Evolutionary conservation across 768 basidiomycete species (phyloP).

Genomic region (Russula dissimulans): DNA sequence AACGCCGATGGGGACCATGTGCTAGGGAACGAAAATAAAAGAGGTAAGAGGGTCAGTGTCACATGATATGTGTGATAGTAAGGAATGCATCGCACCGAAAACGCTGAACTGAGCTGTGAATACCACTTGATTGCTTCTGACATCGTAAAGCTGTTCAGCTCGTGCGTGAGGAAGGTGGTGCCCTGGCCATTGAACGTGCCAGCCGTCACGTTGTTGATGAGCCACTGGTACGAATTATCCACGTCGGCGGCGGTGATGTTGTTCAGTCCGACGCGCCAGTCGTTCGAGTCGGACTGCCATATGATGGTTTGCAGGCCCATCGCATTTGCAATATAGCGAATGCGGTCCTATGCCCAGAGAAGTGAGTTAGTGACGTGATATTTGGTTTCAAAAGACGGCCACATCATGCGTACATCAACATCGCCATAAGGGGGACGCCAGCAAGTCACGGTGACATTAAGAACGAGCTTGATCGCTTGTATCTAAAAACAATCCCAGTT

Average conservation of each 20-base stretch:
- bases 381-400: neutral
- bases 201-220: slow-evolving; percentile 6
- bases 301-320: slow-evolving; percentile 64
- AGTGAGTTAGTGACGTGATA: neutral
- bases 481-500: slow-evolving; percentile 26
- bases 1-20: slow-evolving; percentile 46
- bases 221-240: neutral
- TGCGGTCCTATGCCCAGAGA: slow-evolving; percentile 39
- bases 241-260: slow-evolving; percentile 1
- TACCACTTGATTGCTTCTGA: slow-evolving; percentile 47
- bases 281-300: slow-evolving; percentile 63
- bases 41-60: neutral
- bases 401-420: slow-evolving; percentile 34
- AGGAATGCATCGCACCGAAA: slow-evolving; percentile 30
- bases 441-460: slow-evolving; percentile 49
- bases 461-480: slow-evolving; percentile 44
- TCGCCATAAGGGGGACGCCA: slow-evolving; percentile 60
- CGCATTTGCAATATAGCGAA: slow-evolving; percentile 57
- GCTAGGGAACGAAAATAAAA: neutral
- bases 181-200: slow-evolving; percentile 25
- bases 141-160: slow-evolving; percentile 56
- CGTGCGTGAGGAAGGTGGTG: slow-evolving; percentile 48
- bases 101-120: slow-evolving; percentile 34
- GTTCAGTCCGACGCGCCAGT: slow-evolving; percentile 41
- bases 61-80: neutral